Base-by-base conservation (phyloP, 495 filamentous ascomycete species). In the Penicillium taxi region DNA sequence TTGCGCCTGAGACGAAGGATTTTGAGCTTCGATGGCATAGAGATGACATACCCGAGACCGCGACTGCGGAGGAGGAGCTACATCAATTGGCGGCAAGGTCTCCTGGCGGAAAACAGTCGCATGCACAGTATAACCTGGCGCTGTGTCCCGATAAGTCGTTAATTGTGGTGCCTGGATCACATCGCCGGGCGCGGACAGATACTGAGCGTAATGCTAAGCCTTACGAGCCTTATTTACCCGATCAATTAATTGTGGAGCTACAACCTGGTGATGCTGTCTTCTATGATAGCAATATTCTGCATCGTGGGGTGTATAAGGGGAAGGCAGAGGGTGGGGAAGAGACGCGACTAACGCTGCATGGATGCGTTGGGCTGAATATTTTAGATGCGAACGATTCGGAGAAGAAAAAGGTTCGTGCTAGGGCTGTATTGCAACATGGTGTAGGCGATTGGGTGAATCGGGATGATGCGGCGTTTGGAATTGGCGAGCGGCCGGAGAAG, bases 281-380 rank as follows among this genome's bases (percentile, higher is more conserved):
- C 50, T 90, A 93, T 53, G 75, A 93, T 59, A 89, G 86, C 43
- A 89, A 93, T 61, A 90, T 93, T 35, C 42, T 90, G 53, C 86
- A 93, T 39, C 69, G 85, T 1, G 86, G 83, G 1, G 73, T 80
- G n/a, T 93, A 93, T 50, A 50, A 59, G 47, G 52, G 41, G 3
- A 69, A 64, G 35, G 37, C 31, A 9, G 64, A 59, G 29, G 60
- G 66, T 3, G 61, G 52, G 0, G 47, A 39, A n/a, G 71, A 63
- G 49, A 78, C 82, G 56, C 58, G 86, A 41, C 63, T 84, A 64
- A 93, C 85, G 49, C 49, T 89, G 61, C 85, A 93, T 67, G 86
- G 84, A n/a, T 81, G 80, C 50, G 66, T 93, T 26, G 84, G 85
- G 7, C 61, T 77, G 55, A 73, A 69, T 27, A 59, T 42, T 5